phyloP scores from a whole-genome alignment of 139 green algal species.

The Desmodesmus armatus region DNA sequence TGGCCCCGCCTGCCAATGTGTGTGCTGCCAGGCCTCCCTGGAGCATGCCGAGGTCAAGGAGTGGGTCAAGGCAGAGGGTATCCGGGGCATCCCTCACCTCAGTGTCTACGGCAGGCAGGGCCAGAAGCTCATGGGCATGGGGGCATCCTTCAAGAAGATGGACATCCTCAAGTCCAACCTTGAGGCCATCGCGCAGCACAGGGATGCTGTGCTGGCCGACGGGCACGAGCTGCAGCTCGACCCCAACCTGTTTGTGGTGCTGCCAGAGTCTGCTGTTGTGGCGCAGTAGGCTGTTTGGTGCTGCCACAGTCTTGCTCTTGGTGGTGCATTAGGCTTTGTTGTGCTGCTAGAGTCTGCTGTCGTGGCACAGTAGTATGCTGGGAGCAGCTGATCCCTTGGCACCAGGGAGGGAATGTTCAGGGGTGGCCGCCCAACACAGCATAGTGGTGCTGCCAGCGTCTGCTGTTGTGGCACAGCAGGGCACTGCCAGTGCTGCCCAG shows the following conservation, averaged over 20 bases:
- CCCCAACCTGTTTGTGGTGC: constrained; percentile 6
- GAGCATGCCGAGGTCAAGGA: constrained; percentile 29
- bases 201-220: background rate
- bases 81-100: constrained; percentile 39
- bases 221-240: constrained; percentile 6
- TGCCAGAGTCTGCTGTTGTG: too few species aligned
- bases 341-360: background rate
- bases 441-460: too few species aligned
- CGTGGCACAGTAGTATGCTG: too few species aligned
- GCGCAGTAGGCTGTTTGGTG: too few species aligned
- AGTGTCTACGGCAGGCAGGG: background rate
- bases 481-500: too few species aligned
- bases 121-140: constrained; percentile 22
- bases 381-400: too few species aligned
- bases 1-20: too few species aligned
- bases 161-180: constrained; percentile 28
- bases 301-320: background rate
- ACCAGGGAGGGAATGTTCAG: too few species aligned
- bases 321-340: background rate
- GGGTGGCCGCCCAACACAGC: too few species aligned
- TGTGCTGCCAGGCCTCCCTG: constrained; percentile 26
- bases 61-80: constrained; percentile 29
- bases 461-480: too few species aligned
- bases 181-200: background rate
- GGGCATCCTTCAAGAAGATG: constrained; percentile 43